Base-by-base conservation (phyloP, 106 monocot species). In the Gastrodia elata region DNA sequence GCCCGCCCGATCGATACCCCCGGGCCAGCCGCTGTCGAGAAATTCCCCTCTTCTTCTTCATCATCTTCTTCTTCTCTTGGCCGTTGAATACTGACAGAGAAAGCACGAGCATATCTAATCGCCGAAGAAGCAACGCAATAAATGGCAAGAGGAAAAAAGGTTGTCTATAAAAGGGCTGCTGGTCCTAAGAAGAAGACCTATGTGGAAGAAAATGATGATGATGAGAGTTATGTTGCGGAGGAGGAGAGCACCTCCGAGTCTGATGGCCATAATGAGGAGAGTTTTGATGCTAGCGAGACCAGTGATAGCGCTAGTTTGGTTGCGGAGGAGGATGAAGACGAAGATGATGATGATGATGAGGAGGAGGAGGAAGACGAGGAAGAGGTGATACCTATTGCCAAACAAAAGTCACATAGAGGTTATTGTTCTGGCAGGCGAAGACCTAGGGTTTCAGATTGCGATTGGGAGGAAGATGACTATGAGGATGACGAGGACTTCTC, bases 401-500 rank as follows among this genome's bases (percentile, higher is more conserved):
- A 59, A 52, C 40, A 56, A 68, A 73, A 65, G 59, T 70, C 34
- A 6, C 28, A 57, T 48, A 71, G 42, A 3, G 37, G 25, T 20
- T 43, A 30, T 38, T 34, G 27, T 42, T 24, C 38, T 64, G 43
- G 32, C 40, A 16, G 69, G 58, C 42, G 44, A 49, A 77, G 80
- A 72, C 61, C 76, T 39, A 81, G 79, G 70, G 58, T 64, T 68
- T 82, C 79, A 34, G 82, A 86, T 71, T 77, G 41, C 43, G 85
- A 70, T 38, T 42, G 59, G 40, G 85, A 80, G 44, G 87, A 80
- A 4, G 80, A 69, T 16, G 84, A 90, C 11, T 73, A 76, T 0
- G 80, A 76, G 8, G 87, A 85, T 35, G 91, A 91, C 27, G 87
- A 78, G 68, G 87, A 91, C 67, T 91, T 87, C 73, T 75, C 78